These are phyloP conservation scores for Teratosphaeria pseudoeucalypti DNA, from an alignment of 2,329 filamentous ascomycete species.

Conservation along the genomic window DNA sequence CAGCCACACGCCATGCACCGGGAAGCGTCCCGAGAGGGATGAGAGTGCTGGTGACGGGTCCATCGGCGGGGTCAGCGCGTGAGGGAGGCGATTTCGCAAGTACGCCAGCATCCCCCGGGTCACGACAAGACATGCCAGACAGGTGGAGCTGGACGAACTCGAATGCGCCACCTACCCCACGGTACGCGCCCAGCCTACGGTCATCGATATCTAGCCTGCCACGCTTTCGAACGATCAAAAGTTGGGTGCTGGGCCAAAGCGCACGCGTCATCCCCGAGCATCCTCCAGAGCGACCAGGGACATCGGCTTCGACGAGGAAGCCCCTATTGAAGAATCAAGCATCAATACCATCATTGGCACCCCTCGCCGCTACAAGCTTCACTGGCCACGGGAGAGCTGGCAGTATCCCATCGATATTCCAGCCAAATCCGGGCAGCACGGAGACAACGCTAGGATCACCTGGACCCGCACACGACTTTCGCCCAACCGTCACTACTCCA, in stretches of 20 bases:
- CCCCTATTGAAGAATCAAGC: constrained; percentile 9
- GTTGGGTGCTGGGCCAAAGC: constrained; percentile 9
- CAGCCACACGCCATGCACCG: not conserved
- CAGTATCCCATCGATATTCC: not conserved
- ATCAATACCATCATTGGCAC: constrained; percentile 4
- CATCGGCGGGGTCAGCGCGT: not conserved
- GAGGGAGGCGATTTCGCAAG: not conserved
- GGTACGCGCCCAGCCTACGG: constrained; percentile 5
- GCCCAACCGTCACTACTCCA: not conserved
- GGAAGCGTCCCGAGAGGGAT: not conserved
- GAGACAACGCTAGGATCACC: not conserved
- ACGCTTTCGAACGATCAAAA: constrained; percentile 8
- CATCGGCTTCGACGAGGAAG: not conserved
- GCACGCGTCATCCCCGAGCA: constrained; percentile 8
- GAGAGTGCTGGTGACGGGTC: not conserved
- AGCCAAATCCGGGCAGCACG: not conserved
- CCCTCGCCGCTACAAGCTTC: not conserved
- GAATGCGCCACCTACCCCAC: constrained; percentile 18
- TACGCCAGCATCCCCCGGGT: not conserved
- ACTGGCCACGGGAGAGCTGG: not conserved
- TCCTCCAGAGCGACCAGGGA: not conserved
- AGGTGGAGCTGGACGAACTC: constrained; percentile 21
- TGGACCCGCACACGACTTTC: not conserved
- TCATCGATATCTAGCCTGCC: constrained; percentile 7
- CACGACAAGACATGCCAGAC: not conserved